Base-by-base conservation (phyloP, 495 filamentous ascomycete species). In the Aspergillus campestris region DNA sequence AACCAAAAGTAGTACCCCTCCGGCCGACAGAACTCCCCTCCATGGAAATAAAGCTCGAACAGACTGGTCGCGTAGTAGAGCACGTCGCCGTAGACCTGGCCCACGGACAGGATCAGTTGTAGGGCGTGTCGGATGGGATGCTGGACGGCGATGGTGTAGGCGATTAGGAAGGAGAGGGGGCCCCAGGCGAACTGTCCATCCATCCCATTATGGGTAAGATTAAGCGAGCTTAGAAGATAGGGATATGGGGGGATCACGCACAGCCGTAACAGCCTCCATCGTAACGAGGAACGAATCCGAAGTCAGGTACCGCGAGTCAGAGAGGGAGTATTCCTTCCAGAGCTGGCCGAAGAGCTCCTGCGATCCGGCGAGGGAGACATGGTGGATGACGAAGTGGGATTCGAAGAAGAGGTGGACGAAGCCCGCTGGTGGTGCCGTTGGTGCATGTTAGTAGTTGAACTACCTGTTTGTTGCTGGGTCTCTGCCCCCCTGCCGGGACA, bases 261-360 rank as follows among this genome's bases (percentile, higher is more conserved):
- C 83, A 2, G 75, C 75, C 3, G 87, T 92, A 33, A 92, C 71
- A 24, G 72, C 73, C 67, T 92, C 87, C 60, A 90, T 82, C 54
- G 79, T 82, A 4, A 90, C 62, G 49, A 89, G 81, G 58, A 89
- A 89, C 3, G 76, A 64, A 52, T 92, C 80, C 6, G 71, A 73
- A 3, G 77, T 82, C 46, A 88, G 57, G 46, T 90, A 90, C 31
- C 85, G 74, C 30, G 83, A 86, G 59, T 90, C 85, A n/a, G 83
- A 85, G 15, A 80, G 70, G 7, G 83, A 69, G 66, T 90, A 90
- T 55, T 88, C 85, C 53, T 89, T 90, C 85, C 85, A 90, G 14
- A 89, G 66, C 59, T 88, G 83, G 0, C 80, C 79, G 34, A 86
- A 76, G 0, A 87, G 50, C 30, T 70, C 65, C 50, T 74, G 71